These are phyloP conservation scores for Solidago caesia DNA, from an alignment of 129 eudicot species.

Conservation along the genomic window DNA sequence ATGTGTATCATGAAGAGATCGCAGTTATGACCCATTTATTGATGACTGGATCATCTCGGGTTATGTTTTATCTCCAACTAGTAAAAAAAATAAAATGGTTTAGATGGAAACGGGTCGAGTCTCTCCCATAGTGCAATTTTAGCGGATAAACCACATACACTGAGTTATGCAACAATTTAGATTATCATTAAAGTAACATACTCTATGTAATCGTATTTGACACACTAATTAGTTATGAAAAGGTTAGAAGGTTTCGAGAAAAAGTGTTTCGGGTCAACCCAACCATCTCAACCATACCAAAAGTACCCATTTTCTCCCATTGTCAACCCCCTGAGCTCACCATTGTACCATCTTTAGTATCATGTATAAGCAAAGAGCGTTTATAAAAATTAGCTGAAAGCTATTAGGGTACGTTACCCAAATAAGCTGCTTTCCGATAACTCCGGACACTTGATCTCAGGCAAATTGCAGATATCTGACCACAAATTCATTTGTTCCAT, in stretches of 20 bases:
- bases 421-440: constrained; percentile 76
- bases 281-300: neutral
- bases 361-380: constrained; percentile 16
- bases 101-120: neutral
- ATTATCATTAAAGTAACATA: neutral
- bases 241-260: neutral
- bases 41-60: neutral
- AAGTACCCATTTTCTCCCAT: neutral
- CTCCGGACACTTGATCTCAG: constrained; percentile 80
- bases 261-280: constrained; percentile 11
- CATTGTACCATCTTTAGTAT: neutral
- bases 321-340: neutral
- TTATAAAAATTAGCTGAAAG: neutral
- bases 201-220: neutral
- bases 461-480: constrained; percentile 80
- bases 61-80: neutral
- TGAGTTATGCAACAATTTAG: neutral
- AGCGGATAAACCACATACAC: neutral
- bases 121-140: neutral
- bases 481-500: constrained; percentile 86
- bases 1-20: constrained; percentile 13
- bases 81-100: neutral
- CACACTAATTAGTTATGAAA: neutral
- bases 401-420: constrained; percentile 51
- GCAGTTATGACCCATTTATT: constrained; percentile 5